Conservation (phyloP, 768 basidiomycete species). For the Tricholoma sp. region DNA sequence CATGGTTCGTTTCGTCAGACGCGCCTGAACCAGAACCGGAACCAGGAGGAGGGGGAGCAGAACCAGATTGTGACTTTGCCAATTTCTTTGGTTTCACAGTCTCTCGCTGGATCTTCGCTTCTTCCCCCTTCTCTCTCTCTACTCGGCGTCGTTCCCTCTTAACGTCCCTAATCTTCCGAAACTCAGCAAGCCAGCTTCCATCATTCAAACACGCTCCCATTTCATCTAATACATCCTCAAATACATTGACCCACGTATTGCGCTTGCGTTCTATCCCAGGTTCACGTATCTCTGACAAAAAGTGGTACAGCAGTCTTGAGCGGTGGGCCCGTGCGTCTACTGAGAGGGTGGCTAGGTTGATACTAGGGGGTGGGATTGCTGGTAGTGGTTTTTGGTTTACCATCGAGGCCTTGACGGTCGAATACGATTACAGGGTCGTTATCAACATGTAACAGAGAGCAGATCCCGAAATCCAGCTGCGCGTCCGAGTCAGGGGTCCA, state of each 20-base stretch:
- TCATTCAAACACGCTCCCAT: conserved; percentile 34
- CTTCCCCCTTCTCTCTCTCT: conserved; percentile 7
- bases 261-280: conserved; percentile 23
- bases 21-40: background rate
- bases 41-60: background rate
- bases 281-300: conserved; percentile 33
- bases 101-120: conserved; percentile 16
- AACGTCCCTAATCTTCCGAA: conserved; percentile 30
- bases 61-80: background rate
- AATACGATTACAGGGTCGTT: background rate
- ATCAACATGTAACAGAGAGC: no score
- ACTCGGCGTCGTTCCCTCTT: conserved; percentile 15
- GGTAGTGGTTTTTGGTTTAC: conserved; percentile 33
- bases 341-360: conserved; percentile 26
- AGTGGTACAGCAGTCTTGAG: conserved; percentile 33
- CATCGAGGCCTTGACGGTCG: conserved; percentile 15
- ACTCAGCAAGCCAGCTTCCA: conserved; percentile 44
- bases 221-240: conserved; percentile 46
- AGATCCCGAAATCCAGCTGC: no score
- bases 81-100: background rate
- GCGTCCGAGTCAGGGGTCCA: no score
- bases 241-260: conserved; percentile 38
- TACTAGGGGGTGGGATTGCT: conserved; percentile 19
- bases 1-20: background rate
- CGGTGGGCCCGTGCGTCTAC: conserved; percentile 38